A percentile compares a stretch with the other conserved stretches of the same genome.
phyloP scores from a whole-genome alignment of 306 rosid species.

The Potentilla sterilis region DNA sequence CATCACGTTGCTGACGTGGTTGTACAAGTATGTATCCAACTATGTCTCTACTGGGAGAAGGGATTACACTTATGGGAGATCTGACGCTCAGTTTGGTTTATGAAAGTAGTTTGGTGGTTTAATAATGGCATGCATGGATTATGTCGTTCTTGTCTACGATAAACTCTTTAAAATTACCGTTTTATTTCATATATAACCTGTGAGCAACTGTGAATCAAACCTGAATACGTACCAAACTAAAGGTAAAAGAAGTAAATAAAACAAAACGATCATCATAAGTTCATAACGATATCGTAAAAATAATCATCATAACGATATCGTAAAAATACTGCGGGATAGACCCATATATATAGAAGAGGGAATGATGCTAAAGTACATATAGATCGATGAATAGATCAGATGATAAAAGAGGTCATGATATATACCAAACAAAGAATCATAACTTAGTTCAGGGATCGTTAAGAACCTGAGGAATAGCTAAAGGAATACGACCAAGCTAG shows the following conservation, averaged over 20 bases:
- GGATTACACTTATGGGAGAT: constrained; percentile 34
- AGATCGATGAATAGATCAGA: neutral
- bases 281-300: no score
- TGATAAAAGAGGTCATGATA: neutral
- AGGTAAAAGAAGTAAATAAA: neutral
- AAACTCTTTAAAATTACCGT: neutral
- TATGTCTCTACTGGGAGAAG: constrained; percentile 32
- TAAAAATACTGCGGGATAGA: no score
- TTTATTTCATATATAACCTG: neutral
- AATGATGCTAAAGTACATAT: no score
- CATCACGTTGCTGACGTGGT: constrained; percentile 47
- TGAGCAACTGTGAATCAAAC: neutral
- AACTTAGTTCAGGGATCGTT: neutral
- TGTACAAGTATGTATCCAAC: constrained; percentile 39
- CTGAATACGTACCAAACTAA: neutral
- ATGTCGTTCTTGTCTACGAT: neutral
- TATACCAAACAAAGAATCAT: no score
- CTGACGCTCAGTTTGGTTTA: constrained; percentile 5
- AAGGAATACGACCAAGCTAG: neutral
- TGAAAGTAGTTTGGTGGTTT: neutral
- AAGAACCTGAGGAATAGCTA: neutral
- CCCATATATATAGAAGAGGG: no score
- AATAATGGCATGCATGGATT: neutral
- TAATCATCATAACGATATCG: no score
- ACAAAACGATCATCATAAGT: neutral